A percentile compares a stretch with the other conserved stretches of the same genome.
phyloP scores from a whole-genome alignment of 2,329 filamentous ascomycete genomes.

The Trichophyton schoenleinii region DNA sequence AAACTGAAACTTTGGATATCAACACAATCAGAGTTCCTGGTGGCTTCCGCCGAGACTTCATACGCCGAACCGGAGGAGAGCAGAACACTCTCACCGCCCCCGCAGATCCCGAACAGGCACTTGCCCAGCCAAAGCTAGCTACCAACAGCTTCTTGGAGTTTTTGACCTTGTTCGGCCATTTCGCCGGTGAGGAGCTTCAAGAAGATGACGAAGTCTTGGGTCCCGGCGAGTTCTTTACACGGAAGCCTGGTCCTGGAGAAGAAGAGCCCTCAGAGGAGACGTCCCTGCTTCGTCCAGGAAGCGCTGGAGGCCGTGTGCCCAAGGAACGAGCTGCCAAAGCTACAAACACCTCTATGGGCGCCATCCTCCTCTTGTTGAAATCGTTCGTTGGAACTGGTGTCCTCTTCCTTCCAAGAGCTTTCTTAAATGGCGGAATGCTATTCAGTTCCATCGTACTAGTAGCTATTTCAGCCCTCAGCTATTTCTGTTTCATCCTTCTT shows the following conservation, averaged over 20 bases:
- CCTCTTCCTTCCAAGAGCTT: slow-evolving; percentile 81
- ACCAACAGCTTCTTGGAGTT: slow-evolving; percentile 95
- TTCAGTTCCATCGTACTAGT: slow-evolving; percentile 91
- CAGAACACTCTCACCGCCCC: slow-evolving; percentile 28
- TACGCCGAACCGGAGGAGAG: slow-evolving; percentile 62
- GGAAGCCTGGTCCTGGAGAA: slow-evolving; percentile 36
- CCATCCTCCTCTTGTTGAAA: slow-evolving; percentile 77
- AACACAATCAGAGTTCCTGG: slow-evolving; percentile 85
- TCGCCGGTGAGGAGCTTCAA: slow-evolving; percentile 90
- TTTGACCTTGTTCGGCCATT: slow-evolving; percentile 87
- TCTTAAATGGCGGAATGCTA: slow-evolving; percentile 91
- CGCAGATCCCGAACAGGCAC: slow-evolving; percentile 24
- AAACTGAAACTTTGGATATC: slow-evolving; percentile 71
- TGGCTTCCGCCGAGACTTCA: slow-evolving; percentile 81
- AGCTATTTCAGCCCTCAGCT: slow-evolving; percentile 71
- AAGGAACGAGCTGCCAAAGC: slow-evolving; percentile 62
- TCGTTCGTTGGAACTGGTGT: slow-evolving; percentile 97
- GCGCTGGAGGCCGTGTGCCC: slow-evolving; percentile 61
- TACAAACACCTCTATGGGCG: slow-evolving; percentile 65
- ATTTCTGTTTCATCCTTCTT: slow-evolving; percentile 93
- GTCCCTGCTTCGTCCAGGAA: slow-evolving; percentile 56
- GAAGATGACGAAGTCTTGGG: slow-evolving; percentile 85
- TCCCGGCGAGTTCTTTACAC: slow-evolving; percentile 73
- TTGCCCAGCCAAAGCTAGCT: slow-evolving; percentile 51
- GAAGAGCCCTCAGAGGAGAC: slow-evolving; percentile 80